Base-by-base conservation (phyloP, 148 eudicot species). In the Camellia sinensis region DNA sequence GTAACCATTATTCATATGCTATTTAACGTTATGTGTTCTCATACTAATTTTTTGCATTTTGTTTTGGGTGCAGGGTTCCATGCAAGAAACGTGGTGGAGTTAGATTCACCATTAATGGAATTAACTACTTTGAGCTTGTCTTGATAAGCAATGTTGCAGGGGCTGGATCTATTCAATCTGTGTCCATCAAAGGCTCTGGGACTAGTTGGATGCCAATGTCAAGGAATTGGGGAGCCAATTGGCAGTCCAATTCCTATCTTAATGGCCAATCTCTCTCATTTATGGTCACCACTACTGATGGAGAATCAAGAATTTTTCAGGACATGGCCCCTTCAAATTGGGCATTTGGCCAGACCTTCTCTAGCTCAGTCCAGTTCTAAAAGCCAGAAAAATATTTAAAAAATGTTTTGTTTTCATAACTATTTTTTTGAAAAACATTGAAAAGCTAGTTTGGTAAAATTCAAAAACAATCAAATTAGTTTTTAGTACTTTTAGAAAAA, bases 161-260 rank as follows among this genome's bases (percentile, higher is more conserved):
- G 5, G 93, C 97, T 1, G 97, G 99, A 61, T 92, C 97, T 0
- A 85, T 95, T 64, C 81, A 73, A 68, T 89, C 97, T 6, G 97
- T 87, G 8, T 82, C 78, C 2, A 77, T 95, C 43, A 93, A 95
- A 83, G 98, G 98, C 29, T 82, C 96, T 8, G 85, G 65, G 4
- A 92, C 94, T 2, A 80, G 67, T 15, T 95, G 99, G 97, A 79
- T 84, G 77, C 22, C 89, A 5, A 88, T 95, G 94, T 90, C 99
- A 4, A 88, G 93, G 53, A 95, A 95, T 66, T 93, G 99, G 99
- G 98, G 99, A 53, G 90, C 92, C n/a, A 92, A 93, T 74, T 95
- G 97, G 97, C 99, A 95, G 79, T 91, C 97, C 7, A 84, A 84
- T 50, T 74, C 89, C 6, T 92, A 86, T 68, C 87, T 95, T 0